These are phyloP conservation scores for Escovopsis sp. DNA, from an alignment of 2,329 filamentous ascomycete genomes.

Conservation along the genomic window DNA sequence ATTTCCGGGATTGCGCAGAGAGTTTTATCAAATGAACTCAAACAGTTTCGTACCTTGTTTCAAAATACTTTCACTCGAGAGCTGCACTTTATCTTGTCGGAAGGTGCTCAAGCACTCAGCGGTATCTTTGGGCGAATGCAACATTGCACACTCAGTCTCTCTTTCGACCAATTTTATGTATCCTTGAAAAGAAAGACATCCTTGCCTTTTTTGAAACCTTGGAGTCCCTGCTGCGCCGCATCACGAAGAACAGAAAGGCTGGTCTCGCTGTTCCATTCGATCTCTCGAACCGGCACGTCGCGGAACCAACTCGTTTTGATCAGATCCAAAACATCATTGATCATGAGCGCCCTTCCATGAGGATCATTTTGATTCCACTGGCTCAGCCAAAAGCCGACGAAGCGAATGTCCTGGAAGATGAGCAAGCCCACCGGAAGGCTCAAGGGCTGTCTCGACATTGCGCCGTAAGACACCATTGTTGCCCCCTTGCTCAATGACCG, in stretches of 20 bases:
- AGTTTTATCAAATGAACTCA: too few relatives aligned
- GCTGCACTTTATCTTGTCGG: too few relatives aligned
- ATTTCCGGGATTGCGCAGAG: too few relatives aligned
- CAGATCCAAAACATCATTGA: slow-evolving; percentile 71
- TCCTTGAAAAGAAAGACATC: slow-evolving; percentile 71
- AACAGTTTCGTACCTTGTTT: too few relatives aligned
- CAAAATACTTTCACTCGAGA: too few relatives aligned
- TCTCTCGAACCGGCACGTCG: slow-evolving; percentile 68
- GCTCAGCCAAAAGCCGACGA: slow-evolving; percentile 91
- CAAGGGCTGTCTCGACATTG: slow-evolving; percentile 83
- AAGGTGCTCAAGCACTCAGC: too few relatives aligned
- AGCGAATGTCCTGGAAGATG: slow-evolving; percentile 85
- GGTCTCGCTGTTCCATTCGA: slow-evolving; percentile 74
- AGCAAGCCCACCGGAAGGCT: slow-evolving; percentile 67
- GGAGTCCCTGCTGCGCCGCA: slow-evolving; percentile 69
- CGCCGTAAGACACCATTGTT: slow-evolving; percentile 84
- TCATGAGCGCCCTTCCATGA: slow-evolving; percentile 59
- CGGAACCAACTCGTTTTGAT: slow-evolving; percentile 63
- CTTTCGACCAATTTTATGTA: slow-evolving; percentile 22
- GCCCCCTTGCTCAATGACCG: slow-evolving; percentile 55
- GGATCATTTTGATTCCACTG: slow-evolving; percentile 69
- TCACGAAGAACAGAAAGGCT: slow-evolving; percentile 51
- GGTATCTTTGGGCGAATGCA: too few relatives aligned
- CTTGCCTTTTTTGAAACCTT: slow-evolving; percentile 78
- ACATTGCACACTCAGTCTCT: too few relatives aligned